A percentile compares a stretch with the other conserved stretches of the same genome.
phyloP scores from a whole-genome alignment of 305 asterid genomes.

The Plantago coronopus region DNA sequence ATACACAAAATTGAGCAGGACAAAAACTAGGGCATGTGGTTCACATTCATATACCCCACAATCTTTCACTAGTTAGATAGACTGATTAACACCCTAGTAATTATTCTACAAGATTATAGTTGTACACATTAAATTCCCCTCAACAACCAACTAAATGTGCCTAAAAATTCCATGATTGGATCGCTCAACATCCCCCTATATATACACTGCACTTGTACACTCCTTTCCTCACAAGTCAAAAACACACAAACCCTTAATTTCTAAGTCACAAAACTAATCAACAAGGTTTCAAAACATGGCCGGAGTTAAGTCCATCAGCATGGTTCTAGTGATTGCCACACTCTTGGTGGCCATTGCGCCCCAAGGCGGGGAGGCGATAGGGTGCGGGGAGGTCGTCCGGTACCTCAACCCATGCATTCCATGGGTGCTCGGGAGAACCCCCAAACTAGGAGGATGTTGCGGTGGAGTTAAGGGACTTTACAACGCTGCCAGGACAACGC shows the following conservation, averaged over 20 bases:
- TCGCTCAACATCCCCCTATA: constrained; percentile 9
- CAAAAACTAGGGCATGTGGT: neutral
- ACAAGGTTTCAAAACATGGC: neutral
- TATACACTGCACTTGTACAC: constrained; percentile 8
- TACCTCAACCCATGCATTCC: constrained; percentile 27
- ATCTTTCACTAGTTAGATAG: neutral
- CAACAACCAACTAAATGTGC: constrained; percentile 13
- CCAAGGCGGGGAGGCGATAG: constrained; percentile 26
- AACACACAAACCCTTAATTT: neutral
- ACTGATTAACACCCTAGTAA: neutral
- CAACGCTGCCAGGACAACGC: constrained; percentile 31
- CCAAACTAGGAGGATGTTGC: constrained; percentile 29
- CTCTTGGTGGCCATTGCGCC: constrained; percentile 25
- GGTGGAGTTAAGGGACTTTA: constrained; percentile 31
- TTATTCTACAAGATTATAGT: neutral
- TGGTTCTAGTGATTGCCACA: constrained; percentile 12
- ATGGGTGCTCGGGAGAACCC: constrained; percentile 27
- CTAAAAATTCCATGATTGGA: neutral
- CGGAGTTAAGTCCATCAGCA: neutral
- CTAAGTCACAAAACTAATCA: neutral
- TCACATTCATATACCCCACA: neutral
- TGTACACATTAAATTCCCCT: constrained; percentile 16
- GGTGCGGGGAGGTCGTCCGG: constrained; percentile 24
- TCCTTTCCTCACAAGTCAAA: neutral
- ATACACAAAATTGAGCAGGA: neutral